Percentiles rank a stretch among this genome's conserved stretches.
Conservation (phyloP, 1,139 yeast species). For the Candida sanyaensis region DNA sequence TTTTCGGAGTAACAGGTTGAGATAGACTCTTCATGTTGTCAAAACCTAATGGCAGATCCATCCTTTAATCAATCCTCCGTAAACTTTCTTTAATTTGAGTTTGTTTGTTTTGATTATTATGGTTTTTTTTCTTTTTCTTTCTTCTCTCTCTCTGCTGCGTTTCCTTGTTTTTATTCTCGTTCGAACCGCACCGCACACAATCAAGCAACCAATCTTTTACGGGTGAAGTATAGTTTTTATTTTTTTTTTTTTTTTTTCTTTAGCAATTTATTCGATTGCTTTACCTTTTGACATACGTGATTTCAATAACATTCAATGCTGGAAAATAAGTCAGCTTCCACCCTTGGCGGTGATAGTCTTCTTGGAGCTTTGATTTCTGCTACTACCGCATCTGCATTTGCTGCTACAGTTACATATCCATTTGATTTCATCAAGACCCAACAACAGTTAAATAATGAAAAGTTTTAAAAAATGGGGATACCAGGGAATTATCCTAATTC, state of each 20-base stretch:
- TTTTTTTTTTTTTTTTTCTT: not conserved
- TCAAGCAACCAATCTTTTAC: too few species aligned
- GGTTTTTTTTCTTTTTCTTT: not conserved
- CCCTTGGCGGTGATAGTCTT: conserved; percentile 30
- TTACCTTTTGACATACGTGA: not conserved
- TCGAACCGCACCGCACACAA: too few species aligned
- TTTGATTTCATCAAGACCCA: conserved; percentile 81
- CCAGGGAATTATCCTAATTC: conserved; percentile 43
- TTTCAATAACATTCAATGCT: conserved; percentile 1
- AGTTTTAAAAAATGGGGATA: conserved; percentile 35
- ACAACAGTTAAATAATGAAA: conserved; percentile 55
- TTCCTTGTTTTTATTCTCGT: too few species aligned
- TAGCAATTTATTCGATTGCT: not conserved
- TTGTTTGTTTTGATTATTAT: not conserved
- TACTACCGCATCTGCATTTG: conserved; percentile 69
- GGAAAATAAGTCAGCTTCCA: not conserved
- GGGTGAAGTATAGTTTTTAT: too few species aligned
- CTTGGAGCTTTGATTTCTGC: conserved; percentile 75
- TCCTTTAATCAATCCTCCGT: not conserved
- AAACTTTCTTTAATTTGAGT: not conserved
- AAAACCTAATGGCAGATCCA: not conserved
- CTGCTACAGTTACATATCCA: conserved; percentile 77
- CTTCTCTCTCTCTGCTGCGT: not conserved
- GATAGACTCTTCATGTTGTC: conserved; percentile 4
- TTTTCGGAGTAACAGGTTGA: conserved; percentile 10